Evolutionary conservation across 1,284 basidiomycete species (phyloP), one percentile per base, ranked within the genome.

Genomic region (Apiotrichum sp.): DNA sequence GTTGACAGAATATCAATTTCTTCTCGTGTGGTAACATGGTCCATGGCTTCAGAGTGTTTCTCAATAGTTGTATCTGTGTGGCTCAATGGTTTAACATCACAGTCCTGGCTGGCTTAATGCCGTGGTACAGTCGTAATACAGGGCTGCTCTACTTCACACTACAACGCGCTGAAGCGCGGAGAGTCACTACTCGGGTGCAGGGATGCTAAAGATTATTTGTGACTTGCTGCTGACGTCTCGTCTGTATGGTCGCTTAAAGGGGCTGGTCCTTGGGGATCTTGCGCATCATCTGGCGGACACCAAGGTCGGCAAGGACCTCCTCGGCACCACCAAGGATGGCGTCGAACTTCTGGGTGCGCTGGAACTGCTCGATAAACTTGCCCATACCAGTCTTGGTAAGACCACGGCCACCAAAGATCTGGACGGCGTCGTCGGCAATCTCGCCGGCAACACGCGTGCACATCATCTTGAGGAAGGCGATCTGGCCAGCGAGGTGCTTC

Each of bases 291-390:
- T 80, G 79, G 62, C 80, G 72, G 36, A 81, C 78, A 58, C 79
- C 80, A 34, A 81, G 66, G 67, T 81, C 80, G 43, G 77, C 78
- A 16, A 81, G 65, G 6, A 81, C 73, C 65, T 81, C 76, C 57
- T 74, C 73, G 0, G 75, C 73, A 7, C 76, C 76, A 47, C 76
- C 76, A 16, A 72, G 57, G 51, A 92, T 87, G 48, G 90, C 86
- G 57, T 89, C 89, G 64, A 95, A 86, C 79, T 95, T 93, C 74
- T 95, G 90, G 3, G 77, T 80, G 40, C 79, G 64, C 65, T 78
- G 73, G 72, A 78, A 79, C 65, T 74, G 72, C 68, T 81, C 80
- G 45, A 80, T 70, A 48, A 75, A 73, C 58, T 74, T 73, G 53
- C 65, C 90, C 89, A 63, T 86, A 76, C 54, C 88, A 77, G 73